Evolutionary conservation across 1,139 yeast species (phyloP).

Genomic region (Candida glucosophila): DNA sequence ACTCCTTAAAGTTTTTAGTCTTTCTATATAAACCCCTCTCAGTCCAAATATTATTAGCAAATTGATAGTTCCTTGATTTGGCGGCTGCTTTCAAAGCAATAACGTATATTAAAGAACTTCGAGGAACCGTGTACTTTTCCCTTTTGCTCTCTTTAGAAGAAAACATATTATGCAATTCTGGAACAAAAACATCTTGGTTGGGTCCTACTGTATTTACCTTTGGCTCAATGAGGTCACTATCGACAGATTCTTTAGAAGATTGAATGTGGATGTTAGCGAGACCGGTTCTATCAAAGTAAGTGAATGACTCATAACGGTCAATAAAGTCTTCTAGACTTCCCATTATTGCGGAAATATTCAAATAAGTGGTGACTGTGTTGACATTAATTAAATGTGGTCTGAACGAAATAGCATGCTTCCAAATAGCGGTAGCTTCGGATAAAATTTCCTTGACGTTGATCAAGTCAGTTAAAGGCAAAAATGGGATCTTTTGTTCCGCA

Average conservation of each 20-base stretch:
- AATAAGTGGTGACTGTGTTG: slow-evolving; percentile 40
- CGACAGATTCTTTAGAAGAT: slow-evolving; percentile 5
- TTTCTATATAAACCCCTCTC: slow-evolving; percentile 73
- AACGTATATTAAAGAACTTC: slow-evolving; percentile 50
- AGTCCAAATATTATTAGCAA: slow-evolving; percentile 63
- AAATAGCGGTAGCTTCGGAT: slow-evolving; percentile 73
- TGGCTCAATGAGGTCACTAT: slow-evolving; percentile 5
- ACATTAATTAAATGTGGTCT: slow-evolving; percentile 35
- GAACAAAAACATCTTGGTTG: slow-evolving; percentile 4
- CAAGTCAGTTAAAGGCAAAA: slow-evolving; percentile 51
- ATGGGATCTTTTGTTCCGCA: slow-evolving; percentile 43
- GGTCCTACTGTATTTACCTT: slow-evolving; percentile 2
- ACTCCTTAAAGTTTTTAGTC: slow-evolving; percentile 33
- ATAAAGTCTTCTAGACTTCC: slow-evolving; percentile 42
- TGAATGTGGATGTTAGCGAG: too few relatives aligned
- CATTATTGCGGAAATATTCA: slow-evolving; percentile 45
- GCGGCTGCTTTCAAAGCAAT: slow-evolving; percentile 63
- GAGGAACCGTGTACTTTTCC: slow-evolving; percentile 14
- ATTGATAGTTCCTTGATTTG: slow-evolving; percentile 38
- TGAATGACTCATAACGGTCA: slow-evolving; percentile 38
- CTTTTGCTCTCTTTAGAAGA: slow-evolving; percentile 8
- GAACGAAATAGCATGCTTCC: slow-evolving; percentile 44
- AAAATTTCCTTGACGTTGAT: slow-evolving; percentile 35
- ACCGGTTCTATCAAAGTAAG: slow-evolving; percentile 30
- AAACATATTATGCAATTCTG: slow-evolving; percentile 8